A percentile compares a stretch with the other conserved stretches of the same genome.
Conservation (phyloP, 2,329 filamentous ascomycete species). For the Cryphonectria japonica region DNA sequence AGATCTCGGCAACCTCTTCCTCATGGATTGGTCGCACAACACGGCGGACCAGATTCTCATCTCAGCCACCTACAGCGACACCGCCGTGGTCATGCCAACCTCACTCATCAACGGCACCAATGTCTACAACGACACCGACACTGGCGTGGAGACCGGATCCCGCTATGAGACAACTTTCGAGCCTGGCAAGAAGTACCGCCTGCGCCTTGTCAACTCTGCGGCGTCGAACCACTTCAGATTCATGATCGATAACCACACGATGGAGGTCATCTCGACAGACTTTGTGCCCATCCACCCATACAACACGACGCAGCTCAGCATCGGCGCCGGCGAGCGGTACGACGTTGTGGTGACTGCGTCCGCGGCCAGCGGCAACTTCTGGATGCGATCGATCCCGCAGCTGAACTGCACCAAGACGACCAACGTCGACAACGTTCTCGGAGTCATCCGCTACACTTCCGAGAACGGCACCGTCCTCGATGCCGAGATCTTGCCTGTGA, state of each 20-base stretch:
- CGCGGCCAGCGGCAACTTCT: neutral
- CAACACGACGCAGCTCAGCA: conserved; percentile 13
- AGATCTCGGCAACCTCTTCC: conserved; percentile 19
- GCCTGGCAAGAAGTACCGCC: conserved; percentile 12
- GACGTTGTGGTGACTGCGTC: conserved; percentile 18
- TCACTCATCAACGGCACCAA: conserved; percentile 22
- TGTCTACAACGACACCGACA: conserved; percentile 10
- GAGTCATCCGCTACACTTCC: conserved; percentile 10
- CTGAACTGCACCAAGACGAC: conserved; percentile 10
- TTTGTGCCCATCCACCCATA: conserved; percentile 19
- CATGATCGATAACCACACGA: conserved; percentile 19
- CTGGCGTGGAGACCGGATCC: neutral
- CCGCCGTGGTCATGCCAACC: conserved; percentile 10
- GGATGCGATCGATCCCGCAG: conserved; percentile 19
- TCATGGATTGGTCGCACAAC: conserved; percentile 7
- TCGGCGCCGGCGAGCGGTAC: conserved; percentile 18
- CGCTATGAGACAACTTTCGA: conserved; percentile 17
- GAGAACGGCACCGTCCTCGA: conserved; percentile 6
- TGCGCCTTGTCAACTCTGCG: conserved; percentile 18
- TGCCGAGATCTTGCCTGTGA: neutral
- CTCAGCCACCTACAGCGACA: neutral
- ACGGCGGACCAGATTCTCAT: conserved; percentile 1
- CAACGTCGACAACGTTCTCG: conserved; percentile 10
- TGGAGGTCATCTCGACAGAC: conserved; percentile 21
- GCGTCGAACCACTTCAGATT: conserved; percentile 8